Evolutionary conservation across 768 basidiomycete genomes (phyloP).

Genomic region (Exidia glandulosa): DNA sequence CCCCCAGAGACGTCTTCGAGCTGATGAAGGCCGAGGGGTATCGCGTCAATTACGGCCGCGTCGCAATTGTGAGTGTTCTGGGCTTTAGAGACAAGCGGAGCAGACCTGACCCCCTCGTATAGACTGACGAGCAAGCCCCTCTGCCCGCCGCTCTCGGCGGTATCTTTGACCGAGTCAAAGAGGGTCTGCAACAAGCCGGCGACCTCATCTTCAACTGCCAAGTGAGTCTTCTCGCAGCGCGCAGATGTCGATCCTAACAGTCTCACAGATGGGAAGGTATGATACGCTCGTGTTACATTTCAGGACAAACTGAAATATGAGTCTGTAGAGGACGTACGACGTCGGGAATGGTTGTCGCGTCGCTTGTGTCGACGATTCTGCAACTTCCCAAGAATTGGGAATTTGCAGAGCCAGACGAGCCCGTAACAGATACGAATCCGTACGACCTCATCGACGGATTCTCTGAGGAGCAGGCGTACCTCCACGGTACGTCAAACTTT

Average conservation of each 20-base stretch:
- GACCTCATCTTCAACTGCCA: constrained; percentile 96
- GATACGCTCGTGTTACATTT: background rate
- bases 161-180: constrained; percentile 59
- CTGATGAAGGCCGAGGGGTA: constrained; percentile 69
- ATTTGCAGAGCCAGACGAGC: constrained; percentile 24
- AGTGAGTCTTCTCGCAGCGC: constrained; percentile 59
- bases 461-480: constrained; percentile 80
- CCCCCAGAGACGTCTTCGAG: constrained; percentile 72
- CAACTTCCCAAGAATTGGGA: constrained; percentile 14
- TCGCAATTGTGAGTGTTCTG: constrained; percentile 63
- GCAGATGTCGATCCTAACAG: background rate
- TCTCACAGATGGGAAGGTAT: background rate
- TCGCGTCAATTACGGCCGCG: constrained; percentile 78
- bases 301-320: background rate
- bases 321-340: constrained; percentile 48
- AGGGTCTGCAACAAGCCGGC: constrained; percentile 41
- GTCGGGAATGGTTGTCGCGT: constrained; percentile 90
- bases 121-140: constrained; percentile 97
- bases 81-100: background rate
- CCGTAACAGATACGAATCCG: constrained; percentile 20
- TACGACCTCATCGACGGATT: constrained; percentile 67
- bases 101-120: constrained; percentile 1
- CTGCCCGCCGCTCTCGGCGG: constrained; percentile 77
- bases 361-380: constrained; percentile 67
- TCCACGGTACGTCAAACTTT: constrained; percentile 47